Evolutionary conservation across 345 rosid species (phyloP).

Genomic region (Cardiospermum halicacabum): DNA sequence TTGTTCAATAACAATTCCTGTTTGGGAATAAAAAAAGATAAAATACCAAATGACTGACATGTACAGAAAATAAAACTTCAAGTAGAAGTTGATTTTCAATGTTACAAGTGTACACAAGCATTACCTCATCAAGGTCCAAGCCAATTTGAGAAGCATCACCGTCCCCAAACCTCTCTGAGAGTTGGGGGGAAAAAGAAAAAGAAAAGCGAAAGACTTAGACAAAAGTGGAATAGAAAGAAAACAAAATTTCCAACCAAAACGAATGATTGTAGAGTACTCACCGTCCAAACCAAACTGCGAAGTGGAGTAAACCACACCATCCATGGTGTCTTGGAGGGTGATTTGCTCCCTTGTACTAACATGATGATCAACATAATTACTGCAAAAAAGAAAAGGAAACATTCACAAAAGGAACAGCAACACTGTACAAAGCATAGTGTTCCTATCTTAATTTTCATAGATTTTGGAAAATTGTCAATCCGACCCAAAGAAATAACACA

Average conservation of each 20-base stretch:
- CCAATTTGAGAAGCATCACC: conserved; percentile 91
- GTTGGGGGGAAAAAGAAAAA: no score
- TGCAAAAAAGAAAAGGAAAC: conserved; percentile 31
- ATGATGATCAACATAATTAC: conserved; percentile 95
- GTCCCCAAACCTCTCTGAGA: conserved; percentile 97
- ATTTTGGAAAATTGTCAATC: conserved; percentile 3
- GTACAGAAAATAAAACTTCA: not conserved
- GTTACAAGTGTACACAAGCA: conserved; percentile 8
- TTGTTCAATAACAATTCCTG: conserved; percentile 75
- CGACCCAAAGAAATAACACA: not conserved
- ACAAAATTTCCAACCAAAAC: conserved; percentile 29
- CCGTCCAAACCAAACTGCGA: conserved; percentile 98
- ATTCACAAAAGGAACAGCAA: conserved; percentile 13
- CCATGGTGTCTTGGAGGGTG: conserved; percentile 98
- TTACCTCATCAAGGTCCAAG: conserved; percentile 94
- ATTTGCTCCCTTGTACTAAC: conserved; percentile 95
- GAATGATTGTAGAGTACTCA: conserved; percentile 29
- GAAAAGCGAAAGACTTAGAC: no score
- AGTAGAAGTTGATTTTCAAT: not conserved
- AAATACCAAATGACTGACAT: conserved; percentile 10
- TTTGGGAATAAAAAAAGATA: conserved; percentile 18
- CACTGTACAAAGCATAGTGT: not conserved
- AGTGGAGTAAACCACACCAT: conserved; percentile 84
- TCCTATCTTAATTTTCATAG: conserved; percentile 6
- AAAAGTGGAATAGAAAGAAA: no score